A percentile compares a stretch with the other conserved stretches of the same genome.
Evolutionary conservation across 176 grass and related monocot species (phyloP).

Genomic region (Avena atlantica): DNA sequence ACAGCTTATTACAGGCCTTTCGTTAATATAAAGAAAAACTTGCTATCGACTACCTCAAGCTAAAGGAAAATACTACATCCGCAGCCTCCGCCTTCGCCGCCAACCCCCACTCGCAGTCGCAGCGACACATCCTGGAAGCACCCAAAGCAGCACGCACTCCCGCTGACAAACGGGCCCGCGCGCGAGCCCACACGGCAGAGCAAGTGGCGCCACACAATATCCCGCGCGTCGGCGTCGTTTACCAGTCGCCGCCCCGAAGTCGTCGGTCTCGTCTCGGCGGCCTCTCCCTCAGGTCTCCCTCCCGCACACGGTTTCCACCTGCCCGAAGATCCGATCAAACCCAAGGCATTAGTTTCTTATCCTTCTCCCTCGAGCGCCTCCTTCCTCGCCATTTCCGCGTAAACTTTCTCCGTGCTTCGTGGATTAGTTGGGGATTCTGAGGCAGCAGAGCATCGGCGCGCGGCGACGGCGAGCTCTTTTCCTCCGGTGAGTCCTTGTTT

Average conservation of each 20-base stretch:
- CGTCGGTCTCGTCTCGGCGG: slow-evolving; percentile 52
- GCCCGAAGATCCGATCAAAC: slow-evolving; percentile 51
- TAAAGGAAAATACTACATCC: too few species aligned
- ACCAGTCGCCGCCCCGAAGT: slow-evolving; percentile 2
- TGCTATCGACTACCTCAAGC: too few species aligned
- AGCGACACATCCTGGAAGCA: neutral
- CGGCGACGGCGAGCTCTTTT: neutral
- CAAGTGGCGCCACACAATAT: slow-evolving; percentile 28
- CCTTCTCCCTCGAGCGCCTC: neutral
- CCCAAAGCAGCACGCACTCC: neutral
- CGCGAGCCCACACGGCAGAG: neutral
- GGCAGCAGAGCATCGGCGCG: neutral
- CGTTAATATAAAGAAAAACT: too few species aligned
- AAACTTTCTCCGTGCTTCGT: neutral
- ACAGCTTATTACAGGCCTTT: too few species aligned
- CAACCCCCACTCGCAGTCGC: neutral
- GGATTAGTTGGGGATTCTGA: neutral
- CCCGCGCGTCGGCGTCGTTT: slow-evolving; percentile 45
- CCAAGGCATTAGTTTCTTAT: neutral
- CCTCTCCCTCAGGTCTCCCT: neutral
- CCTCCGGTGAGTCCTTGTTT: slow-evolving; percentile 49
- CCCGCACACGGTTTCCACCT: slow-evolving; percentile 61
- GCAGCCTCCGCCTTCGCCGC: too few species aligned
- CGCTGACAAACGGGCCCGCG: neutral
- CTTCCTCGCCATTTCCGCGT: slow-evolving; percentile 32